Evolutionary conservation across 768 basidiomycete genomes (phyloP), one percentile per base, ranked within the genome.

Genomic region (Suillus americanus): DNA sequence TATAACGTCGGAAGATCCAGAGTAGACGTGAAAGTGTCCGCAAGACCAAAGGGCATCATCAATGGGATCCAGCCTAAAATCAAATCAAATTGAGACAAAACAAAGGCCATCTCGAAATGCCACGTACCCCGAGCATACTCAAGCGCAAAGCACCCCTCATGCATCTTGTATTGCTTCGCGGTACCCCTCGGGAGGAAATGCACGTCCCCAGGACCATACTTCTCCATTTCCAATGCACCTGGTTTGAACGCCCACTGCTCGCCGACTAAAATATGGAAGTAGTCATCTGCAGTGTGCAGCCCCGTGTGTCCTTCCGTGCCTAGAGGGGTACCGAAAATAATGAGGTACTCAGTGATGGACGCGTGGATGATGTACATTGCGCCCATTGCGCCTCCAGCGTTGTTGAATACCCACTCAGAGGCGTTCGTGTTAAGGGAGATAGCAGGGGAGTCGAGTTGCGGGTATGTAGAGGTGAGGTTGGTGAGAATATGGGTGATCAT

Each of bases 331-430:
- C 97, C 96, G 68, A 97, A 97, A 69, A 98, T 90, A 75, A 95
- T 95, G 69, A 94, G 85, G 79, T 97, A 99, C 80, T 99, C 97
- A 12, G 97, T 98, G 71, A 99, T 89, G 78, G 88, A 91, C 20
- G 97, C 94, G 72, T 99, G 97, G 68, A 99, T 93, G 78, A 99
- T 85, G 76, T 95, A 97, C 97, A 99, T 98, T 40, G 90, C 90
- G 50, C 95, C 95, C 96, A 97, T 98, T 1, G 95, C 95, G 65
- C 97, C 97, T 13, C 96, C 97, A 0, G 97, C 96, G 71, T 98
- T 99, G 81, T 89, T 98, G 79, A 97, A 92, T 30, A 97, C 86
- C 97, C 97, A 98, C 72, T 98, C 95, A 43, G 81, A 80, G 25
- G 84, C 73, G 79, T 90, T 71, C n/a, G 77, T 60, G 70, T 84